These are phyloP conservation scores for Myxozyma monticola DNA, from an alignment of 805 yeast species.

Conservation along the genomic window DNA sequence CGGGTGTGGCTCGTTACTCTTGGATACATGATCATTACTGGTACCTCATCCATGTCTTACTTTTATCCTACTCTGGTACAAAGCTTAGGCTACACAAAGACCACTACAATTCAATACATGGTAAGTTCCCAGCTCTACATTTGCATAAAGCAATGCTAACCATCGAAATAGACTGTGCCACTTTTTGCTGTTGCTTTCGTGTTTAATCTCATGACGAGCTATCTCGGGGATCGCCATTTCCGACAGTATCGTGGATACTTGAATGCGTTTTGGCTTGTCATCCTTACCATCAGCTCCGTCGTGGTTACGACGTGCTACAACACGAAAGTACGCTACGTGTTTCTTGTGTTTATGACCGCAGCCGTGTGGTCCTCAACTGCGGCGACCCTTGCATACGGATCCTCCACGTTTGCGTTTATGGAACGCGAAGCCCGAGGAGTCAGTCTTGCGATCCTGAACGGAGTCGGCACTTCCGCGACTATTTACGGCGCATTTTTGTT, in stretches of 20 bases:
- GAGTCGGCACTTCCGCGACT: constrained; percentile 21
- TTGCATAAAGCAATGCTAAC: too few species aligned
- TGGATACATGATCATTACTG: constrained; percentile 43
- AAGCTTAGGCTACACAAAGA: constrained; percentile 52
- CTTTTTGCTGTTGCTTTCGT: constrained; percentile 26
- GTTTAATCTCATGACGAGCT: constrained; percentile 20
- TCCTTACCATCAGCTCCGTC: constrained; percentile 52
- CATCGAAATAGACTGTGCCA: constrained; percentile 30
- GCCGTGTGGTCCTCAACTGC: constrained; percentile 54
- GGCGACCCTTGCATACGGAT: constrained; percentile 57
- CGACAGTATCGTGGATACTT: constrained; percentile 50
- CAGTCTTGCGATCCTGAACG: constrained; percentile 18
- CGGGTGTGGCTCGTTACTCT: constrained; percentile 32
- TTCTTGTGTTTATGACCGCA: constrained; percentile 54
- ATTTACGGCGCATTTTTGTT: constrained; percentile 18
- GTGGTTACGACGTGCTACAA: constrained; percentile 52
- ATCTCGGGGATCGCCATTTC: constrained; percentile 39
- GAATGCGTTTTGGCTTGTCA: constrained; percentile 45
- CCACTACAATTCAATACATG: constrained; percentile 55
- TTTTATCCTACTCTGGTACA: constrained; percentile 54
- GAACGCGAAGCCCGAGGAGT: constrained; percentile 29
- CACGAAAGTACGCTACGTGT: constrained; percentile 59
- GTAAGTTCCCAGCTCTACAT: too few species aligned
- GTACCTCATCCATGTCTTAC: constrained; percentile 58
- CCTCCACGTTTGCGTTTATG: constrained; percentile 56